A percentile compares a stretch with the other conserved stretches of the same genome.
Evolutionary conservation across 169 alveolate species (phyloP).

Genomic region (Prorocentrum cordatum): DNA sequence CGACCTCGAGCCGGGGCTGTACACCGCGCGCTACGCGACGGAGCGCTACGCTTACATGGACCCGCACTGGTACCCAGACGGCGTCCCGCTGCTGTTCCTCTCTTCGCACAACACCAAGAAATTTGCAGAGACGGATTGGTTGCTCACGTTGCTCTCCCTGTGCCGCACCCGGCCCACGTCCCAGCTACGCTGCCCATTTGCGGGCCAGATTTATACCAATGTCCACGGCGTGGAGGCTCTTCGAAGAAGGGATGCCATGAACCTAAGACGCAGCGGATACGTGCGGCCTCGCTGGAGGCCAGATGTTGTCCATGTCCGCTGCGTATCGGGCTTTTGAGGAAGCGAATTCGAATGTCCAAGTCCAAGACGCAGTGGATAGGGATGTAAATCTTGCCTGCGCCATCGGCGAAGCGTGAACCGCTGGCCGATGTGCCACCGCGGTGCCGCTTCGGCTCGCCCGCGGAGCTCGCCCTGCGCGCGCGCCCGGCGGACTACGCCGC

Average conservation of each 20-base stretch:
- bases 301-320: not conserved
- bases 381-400: no score
- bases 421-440: no score
- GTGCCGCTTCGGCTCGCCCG: constrained; percentile 24
- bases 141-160: not conserved
- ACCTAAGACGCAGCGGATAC: not conserved
- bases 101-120: constrained; percentile 68
- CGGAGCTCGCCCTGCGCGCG: constrained; percentile 22
- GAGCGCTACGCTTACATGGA: constrained; percentile 4
- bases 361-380: no score
- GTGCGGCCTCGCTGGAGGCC: not conserved
- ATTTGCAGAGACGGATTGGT: not conserved
- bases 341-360: not conserved
- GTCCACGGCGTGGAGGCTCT: no score
- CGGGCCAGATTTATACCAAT: not conserved
- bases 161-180: not conserved
- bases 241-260: not conserved
- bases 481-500: not conserved
- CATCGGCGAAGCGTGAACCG: no score
- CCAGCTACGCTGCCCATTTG: not conserved
- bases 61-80: constrained; percentile 64
- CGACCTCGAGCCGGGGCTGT: constrained; percentile 39
- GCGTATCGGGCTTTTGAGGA: not conserved
- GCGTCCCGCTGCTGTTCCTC: constrained; percentile 23
- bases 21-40: constrained; percentile 11